A percentile compares a stretch with the other conserved stretches of the same genome.
Evolutionary conservation across 2,329 filamentous ascomycete species (phyloP).

Genomic region (Trichophyton rubrum): DNA sequence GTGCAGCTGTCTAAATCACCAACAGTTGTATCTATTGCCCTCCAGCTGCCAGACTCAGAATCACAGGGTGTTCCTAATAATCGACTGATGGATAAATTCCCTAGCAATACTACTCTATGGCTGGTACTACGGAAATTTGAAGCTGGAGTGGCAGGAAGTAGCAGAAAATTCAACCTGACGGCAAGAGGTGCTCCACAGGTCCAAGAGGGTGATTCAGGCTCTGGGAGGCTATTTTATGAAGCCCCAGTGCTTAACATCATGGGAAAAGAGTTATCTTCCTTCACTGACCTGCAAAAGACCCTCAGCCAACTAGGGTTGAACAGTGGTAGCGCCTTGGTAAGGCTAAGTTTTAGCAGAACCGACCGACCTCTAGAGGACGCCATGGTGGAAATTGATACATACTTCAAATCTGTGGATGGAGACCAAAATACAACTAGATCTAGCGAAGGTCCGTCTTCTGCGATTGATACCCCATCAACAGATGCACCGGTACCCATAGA

Average conservation of each 20-base stretch:
- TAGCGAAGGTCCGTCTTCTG: slow-evolving; percentile 8
- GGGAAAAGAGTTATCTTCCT: slow-evolving; percentile 62
- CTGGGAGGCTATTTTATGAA: slow-evolving; percentile 78
- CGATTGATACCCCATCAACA: neutral
- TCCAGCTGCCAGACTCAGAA: slow-evolving; percentile 68
- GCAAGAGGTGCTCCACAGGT: slow-evolving; percentile 58
- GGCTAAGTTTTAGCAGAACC: slow-evolving; percentile 63
- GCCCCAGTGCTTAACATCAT: slow-evolving; percentile 73
- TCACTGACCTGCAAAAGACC: slow-evolving; percentile 78
- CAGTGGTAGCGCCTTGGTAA: slow-evolving; percentile 65
- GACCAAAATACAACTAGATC: slow-evolving; percentile 12
- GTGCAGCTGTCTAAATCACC: slow-evolving; percentile 76
- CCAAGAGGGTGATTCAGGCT: slow-evolving; percentile 41
- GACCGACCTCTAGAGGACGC: slow-evolving; percentile 72
- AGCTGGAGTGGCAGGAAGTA: slow-evolving; percentile 52
- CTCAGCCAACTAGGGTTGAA: slow-evolving; percentile 78
- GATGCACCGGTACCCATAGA: slow-evolving; percentile 10
- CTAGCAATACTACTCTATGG: slow-evolving; percentile 82
- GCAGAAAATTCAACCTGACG: slow-evolving; percentile 63
- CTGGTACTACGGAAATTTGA: slow-evolving; percentile 82
- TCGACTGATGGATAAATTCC: slow-evolving; percentile 70
- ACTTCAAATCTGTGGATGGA: slow-evolving; percentile 47
- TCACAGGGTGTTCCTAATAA: slow-evolving; percentile 49
- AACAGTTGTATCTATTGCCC: slow-evolving; percentile 72
- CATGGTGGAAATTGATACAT: slow-evolving; percentile 65